Evolutionary conservation across 257 asterid species (phyloP), one percentile per base, ranked within the genome.

Genomic region (Prunella vulgaris): DNA sequence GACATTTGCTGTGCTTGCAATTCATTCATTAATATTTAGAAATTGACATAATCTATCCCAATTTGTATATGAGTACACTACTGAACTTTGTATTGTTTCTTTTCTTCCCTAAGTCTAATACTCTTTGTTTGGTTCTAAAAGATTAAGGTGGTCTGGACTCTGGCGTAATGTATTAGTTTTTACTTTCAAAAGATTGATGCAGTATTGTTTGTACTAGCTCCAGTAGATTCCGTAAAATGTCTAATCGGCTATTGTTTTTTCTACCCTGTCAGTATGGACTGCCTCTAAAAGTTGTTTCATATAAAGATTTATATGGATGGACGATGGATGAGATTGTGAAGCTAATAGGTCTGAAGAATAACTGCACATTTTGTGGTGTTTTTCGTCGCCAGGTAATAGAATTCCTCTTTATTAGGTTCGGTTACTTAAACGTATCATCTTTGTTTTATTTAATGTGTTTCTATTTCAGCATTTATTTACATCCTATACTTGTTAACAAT

Each of bases 241-340:
- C 73, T 65, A 65, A 76, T 63, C 5, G 44, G 30, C 66, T 64
- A 53, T 12, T 74, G 44, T 17, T 51, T 57, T 65, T 44, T 46
- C 24, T 73, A 4, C 12, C 10, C 42, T 1, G 62, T 64, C 95
- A 93, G 99, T 93, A 93, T 77, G 99, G 99, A 49, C 91, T 93
- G 62, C 96, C 96, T 17, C 89, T 93, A 49, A 90, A 93, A 86
- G 96, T 93, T 1, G 93, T 93, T 72, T 93, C 99, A 21, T 93
- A 93, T 78, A 89, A 90, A 76, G 96, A 93, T 2, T 77, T 93
- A 70, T 93, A 90, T 62, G 99, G 99, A 24, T 93, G 99, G 99
- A 93, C 99, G 61, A 93, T 93, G 99, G 99, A 93, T 81, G 99
- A 93, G 79, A 93, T 93, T 66, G 99, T 90, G 77, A 90, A 93